Percentiles rank a stretch among this genome's conserved stretches.
Conservation (phyloP, 2,329 filamentous ascomycete genomes). For the Colletotrichum scovillei region DNA sequence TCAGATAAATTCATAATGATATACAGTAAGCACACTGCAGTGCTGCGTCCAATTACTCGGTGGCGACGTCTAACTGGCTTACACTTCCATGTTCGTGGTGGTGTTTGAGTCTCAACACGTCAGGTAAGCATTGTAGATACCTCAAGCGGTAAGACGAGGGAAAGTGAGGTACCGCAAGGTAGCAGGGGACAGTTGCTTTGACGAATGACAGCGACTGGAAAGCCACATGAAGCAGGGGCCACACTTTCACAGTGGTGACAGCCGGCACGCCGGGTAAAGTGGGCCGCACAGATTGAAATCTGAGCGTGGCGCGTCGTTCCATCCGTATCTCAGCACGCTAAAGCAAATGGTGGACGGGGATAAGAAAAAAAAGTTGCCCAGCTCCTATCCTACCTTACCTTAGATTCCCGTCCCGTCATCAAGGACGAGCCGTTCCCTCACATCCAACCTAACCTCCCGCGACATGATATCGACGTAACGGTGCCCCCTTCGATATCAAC, state of each 20-base stretch:
- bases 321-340: neutral
- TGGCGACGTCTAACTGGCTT: too few species aligned
- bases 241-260: neutral
- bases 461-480: constrained; percentile 19
- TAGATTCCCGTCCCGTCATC: neutral
- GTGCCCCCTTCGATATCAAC: neutral
- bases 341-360: constrained; percentile 6
- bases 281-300: constrained; percentile 14
- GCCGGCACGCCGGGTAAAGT: neutral
- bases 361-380: constrained; percentile 30
- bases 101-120: too few species aligned
- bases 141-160: too few species aligned
- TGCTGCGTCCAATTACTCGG: neutral
- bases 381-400: neutral
- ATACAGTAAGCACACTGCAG: neutral
- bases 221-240: neutral
- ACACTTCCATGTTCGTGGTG: too few species aligned
- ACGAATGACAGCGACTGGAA: neutral
- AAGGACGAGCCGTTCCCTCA: constrained; percentile 13
- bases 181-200: neutral
- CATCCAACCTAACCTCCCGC: neutral
- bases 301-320: constrained; percentile 24
- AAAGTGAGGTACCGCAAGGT: neutral
- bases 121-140: too few species aligned
- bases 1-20: neutral